Conservation (phyloP, 1,284 basidiomycete genomes). For the Sporisorium graminicola region DNA sequence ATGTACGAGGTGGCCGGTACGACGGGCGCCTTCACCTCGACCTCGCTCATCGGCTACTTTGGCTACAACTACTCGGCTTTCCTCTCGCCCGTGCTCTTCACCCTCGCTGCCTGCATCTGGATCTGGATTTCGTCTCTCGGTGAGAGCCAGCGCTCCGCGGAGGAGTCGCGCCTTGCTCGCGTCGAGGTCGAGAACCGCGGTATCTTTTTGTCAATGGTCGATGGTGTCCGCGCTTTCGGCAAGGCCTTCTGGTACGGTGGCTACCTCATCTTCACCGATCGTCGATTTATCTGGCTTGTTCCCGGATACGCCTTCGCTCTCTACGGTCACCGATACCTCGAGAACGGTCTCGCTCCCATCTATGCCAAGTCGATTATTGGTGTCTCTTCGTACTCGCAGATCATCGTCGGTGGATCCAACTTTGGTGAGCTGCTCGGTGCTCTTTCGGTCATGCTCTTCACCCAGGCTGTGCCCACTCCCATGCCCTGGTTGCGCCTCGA, state of each 20-base stretch:
- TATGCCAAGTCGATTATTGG: conserved; percentile 68
- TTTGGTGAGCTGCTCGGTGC: conserved; percentile 70
- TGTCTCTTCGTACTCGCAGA: conserved; percentile 69
- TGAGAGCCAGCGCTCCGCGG: conserved; percentile 40
- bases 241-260: conserved; percentile 68
- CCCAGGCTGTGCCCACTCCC: conserved; percentile 66
- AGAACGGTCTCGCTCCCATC: conserved; percentile 70
- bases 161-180: conserved; percentile 33
- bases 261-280: conserved; percentile 61
- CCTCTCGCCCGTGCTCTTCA: conserved; percentile 67
- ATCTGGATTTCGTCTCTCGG: conserved; percentile 59
- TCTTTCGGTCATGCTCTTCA: conserved; percentile 65
- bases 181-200: conserved; percentile 43
- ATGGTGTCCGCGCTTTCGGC: conserved; percentile 60
- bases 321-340: conserved; percentile 70
- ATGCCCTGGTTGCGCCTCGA: conserved; percentile 69
- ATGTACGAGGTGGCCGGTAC: conserved; percentile 71
- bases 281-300: conserved; percentile 70
- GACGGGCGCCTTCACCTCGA: conserved; percentile 69
- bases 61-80: conserved; percentile 70
- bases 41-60: conserved; percentile 67
- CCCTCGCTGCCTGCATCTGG: conserved; percentile 57
- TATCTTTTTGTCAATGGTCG: conserved; percentile 45
- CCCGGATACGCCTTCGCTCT: conserved; percentile 69
- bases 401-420: conserved; percentile 59